Evolutionary conservation across 139 green algal species (phyloP).

Genomic region (Chlamydomonas sphaeroides): DNA sequence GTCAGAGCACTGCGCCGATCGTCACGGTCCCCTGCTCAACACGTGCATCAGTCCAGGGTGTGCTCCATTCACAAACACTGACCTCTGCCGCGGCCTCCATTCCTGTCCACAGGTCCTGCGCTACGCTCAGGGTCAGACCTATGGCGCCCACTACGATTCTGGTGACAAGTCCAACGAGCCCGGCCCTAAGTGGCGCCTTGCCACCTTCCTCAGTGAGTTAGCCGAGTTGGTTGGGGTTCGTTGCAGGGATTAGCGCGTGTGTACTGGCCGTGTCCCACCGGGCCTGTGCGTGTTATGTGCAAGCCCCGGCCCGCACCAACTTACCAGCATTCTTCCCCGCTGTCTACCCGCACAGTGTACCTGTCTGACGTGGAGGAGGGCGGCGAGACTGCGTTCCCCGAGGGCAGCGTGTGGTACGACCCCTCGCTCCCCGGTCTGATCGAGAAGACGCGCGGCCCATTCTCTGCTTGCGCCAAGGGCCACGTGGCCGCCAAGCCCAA

Average conservation of each 20-base stretch:
- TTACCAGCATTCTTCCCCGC: no score
- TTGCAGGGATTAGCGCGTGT: no score
- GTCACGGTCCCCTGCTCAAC: no score
- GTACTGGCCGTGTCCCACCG: no score
- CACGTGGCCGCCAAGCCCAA: conserved; percentile 70
- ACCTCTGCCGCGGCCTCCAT: background rate
- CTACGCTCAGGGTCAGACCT: conserved; percentile 63
- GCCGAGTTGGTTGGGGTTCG: no score
- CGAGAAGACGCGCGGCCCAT: conserved; percentile 31
- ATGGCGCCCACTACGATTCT: conserved; percentile 66
- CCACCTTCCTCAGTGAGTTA: conserved; percentile 79
- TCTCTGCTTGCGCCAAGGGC: conserved; percentile 71
- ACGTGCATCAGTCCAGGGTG: no score
- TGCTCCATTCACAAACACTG: no score
- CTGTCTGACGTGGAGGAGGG: conserved; percentile 70
- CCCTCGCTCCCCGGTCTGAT: conserved; percentile 49
- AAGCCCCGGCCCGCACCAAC: no score
- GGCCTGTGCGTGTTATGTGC: no score
- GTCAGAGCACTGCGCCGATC: no score
- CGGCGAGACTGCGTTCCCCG: conserved; percentile 70
- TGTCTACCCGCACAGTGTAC: no score
- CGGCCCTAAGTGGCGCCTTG: conserved; percentile 54
- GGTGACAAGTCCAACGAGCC: conserved; percentile 43
- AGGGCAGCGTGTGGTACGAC: conserved; percentile 56
- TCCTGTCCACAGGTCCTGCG: conserved; percentile 53